Evolutionary conservation across 176 grass and related monocot species (phyloP).

Genomic region (Urochloa ruziziensis): DNA sequence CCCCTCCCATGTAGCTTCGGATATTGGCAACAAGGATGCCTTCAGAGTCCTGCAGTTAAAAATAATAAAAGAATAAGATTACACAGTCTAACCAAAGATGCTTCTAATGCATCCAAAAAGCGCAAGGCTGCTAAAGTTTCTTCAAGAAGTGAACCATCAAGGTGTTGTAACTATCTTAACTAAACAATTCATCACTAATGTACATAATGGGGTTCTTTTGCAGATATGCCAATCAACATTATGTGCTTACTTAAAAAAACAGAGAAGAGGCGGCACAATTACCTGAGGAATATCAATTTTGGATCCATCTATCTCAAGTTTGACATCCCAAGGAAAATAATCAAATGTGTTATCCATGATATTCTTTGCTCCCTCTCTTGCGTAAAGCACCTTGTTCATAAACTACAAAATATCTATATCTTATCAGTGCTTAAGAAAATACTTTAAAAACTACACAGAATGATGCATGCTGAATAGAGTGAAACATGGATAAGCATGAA

Average conservation of each 20-base stretch:
- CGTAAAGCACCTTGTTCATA: slow-evolving; percentile 95
- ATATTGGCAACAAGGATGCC: slow-evolving; percentile 89
- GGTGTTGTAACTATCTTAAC: background rate
- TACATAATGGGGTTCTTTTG: background rate
- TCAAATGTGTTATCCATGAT: slow-evolving; percentile 93
- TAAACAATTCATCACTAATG: background rate
- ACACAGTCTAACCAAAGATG: background rate
- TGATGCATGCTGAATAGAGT: background rate
- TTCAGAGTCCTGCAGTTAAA: slow-evolving; percentile 61
- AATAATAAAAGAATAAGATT: background rate
- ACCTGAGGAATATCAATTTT: slow-evolving; percentile 86
- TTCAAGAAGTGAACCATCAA: slow-evolving; percentile 1
- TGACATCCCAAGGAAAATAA: slow-evolving; percentile 81
- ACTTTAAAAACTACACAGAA: slow-evolving; percentile 2
- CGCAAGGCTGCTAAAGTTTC: background rate
- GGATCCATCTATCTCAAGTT: slow-evolving; percentile 83
- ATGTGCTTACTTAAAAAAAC: background rate
- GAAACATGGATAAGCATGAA: background rate
- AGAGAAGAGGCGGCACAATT: background rate
- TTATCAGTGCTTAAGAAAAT: slow-evolving; percentile 1
- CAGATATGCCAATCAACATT: background rate
- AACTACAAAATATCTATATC: slow-evolving; percentile 50
- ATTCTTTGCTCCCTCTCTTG: slow-evolving; percentile 96
- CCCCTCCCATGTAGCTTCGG: slow-evolving; percentile 96
- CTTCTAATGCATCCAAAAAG: background rate